These are phyloP conservation scores for Juglanconis sp. DNA, from an alignment of 2,329 filamentous ascomycete species.

Conservation along the genomic window DNA sequence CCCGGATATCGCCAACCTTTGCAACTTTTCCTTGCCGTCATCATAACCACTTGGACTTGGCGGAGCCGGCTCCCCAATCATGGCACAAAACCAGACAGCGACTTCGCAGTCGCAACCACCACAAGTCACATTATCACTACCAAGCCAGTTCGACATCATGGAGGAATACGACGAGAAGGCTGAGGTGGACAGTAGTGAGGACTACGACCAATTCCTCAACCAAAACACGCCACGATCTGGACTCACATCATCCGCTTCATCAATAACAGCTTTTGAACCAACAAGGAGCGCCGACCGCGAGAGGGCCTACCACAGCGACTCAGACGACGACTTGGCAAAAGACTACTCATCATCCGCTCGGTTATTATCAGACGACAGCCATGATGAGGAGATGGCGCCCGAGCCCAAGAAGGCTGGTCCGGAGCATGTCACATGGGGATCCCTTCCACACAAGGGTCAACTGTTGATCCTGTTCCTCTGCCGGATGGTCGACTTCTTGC, in stretches of 20 bases:
- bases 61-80: slow-evolving; percentile 14
- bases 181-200: neutral
- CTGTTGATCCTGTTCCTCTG: slow-evolving; percentile 67
- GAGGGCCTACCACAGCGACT: slow-evolving; percentile 9
- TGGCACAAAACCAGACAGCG: slow-evolving; percentile 6
- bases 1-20: neutral
- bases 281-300: slow-evolving; percentile 11
- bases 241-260: slow-evolving; percentile 12
- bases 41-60: neutral
- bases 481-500: slow-evolving; percentile 70
- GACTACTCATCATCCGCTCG: slow-evolving; percentile 20
- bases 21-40: neutral
- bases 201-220: slow-evolving; percentile 14
- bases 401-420: slow-evolving; percentile 24
- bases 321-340: slow-evolving; percentile 12
- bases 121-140: slow-evolving; percentile 6
- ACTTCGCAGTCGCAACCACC: slow-evolving; percentile 6
- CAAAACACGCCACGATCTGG: slow-evolving; percentile 2
- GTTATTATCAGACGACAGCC: slow-evolving; percentile 17
- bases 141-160: slow-evolving; percentile 12
- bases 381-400: slow-evolving; percentile 11
- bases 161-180: slow-evolving; percentile 11
- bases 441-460: slow-evolving; percentile 68
- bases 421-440: slow-evolving; percentile 59
- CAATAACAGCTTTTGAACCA: slow-evolving; percentile 15